Evolutionary conservation across 2,329 filamentous ascomycete species (phyloP).

Genomic region (Pseudogymnoascus sp.): DNA sequence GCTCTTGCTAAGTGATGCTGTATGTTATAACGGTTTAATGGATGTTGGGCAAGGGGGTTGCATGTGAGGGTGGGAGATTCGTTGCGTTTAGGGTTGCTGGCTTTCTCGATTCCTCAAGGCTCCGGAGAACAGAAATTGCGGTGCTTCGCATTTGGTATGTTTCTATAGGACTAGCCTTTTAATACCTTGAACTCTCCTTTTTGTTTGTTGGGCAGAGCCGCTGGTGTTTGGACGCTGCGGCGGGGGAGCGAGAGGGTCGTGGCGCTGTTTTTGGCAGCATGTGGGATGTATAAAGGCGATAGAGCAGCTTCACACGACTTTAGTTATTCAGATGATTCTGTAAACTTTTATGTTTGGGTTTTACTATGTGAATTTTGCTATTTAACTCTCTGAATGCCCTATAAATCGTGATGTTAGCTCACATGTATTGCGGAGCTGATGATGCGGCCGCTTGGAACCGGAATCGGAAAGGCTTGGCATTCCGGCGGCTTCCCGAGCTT

Average conservation of each 20-base stretch:
- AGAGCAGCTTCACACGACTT: slow-evolving; percentile 22
- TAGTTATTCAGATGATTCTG: slow-evolving; percentile 6
- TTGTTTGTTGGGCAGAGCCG: slow-evolving; percentile 10
- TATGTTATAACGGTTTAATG: slow-evolving; percentile 35
- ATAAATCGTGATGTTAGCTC: neutral
- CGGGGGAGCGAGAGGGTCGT: slow-evolving; percentile 24
- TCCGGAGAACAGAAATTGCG: neutral
- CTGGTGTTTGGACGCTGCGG: slow-evolving; percentile 17
- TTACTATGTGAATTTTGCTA: neutral
- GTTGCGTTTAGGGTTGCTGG: neutral
- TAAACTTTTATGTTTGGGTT: neutral
- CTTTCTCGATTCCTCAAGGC: neutral
- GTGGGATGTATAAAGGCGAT: slow-evolving; percentile 30
- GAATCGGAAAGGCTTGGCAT: slow-evolving; percentile 10
- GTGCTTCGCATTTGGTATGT: neutral
- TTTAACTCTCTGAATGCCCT: neutral
- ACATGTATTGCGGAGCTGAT: neutral
- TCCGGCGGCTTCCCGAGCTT: slow-evolving; percentile 12
- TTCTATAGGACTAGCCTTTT: slow-evolving; percentile 18
- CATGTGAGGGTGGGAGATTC: slow-evolving; percentile 15
- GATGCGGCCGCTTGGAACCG: slow-evolving; percentile 9
- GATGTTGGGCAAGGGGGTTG: slow-evolving; percentile 13
- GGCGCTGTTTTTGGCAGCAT: slow-evolving; percentile 26
- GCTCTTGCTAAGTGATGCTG: slow-evolving; percentile 48
- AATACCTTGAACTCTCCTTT: slow-evolving; percentile 27